Base-by-base conservation (phyloP, 805 yeast species). In the Tetrapisispora taiwanensis region DNA sequence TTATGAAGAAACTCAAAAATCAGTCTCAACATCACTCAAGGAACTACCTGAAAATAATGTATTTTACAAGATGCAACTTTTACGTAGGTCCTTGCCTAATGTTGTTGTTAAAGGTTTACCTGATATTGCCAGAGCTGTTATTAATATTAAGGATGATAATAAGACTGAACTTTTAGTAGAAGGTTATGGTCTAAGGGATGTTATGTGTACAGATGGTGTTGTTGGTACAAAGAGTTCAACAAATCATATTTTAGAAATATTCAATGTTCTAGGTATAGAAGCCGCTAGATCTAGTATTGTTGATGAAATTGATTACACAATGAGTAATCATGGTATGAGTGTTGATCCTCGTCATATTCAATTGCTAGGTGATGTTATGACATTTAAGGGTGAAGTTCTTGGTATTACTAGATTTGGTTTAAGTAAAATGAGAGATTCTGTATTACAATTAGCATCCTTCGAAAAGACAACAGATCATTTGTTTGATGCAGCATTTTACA, bases 301-400 rank as follows among this genome's bases (percentile, higher is more conserved):
- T 60, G 79, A 79, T 50, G 99, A 92, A 70, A 92, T 92, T 65
- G 95, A 85, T 60, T 88, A 88, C 61, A 92, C 98, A 44, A 92
- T 92, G 99, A 81, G 95, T 61, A 87, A 88, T 67, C 98, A 92
- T 72, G 99, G 99, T 67, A 92, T 92, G 98, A 86, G 95, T 63
- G 97, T 92, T 41, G 99, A 92, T 73, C 98, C 97, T 48, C 95
- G 99, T 73, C 99, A 92, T 65, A 89, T 94, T 63, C 97, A 92
- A 69, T 71, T 92, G 39, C 70, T 92, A 51, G 98, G 98, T 52
- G 99, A 92, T 66, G 97, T 92, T 41, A 92, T 92, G 99, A 87
- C 97, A 0, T 92, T 86, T 65, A 92, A 92, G 68, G 99, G 99
- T 48, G 98, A 92, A 63, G 95, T 92, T 12, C 74, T 94, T 54